Base-by-base conservation (phyloP, 2,329 filamentous ascomycete genomes). In the Colletotrichum spinosum region DNA sequence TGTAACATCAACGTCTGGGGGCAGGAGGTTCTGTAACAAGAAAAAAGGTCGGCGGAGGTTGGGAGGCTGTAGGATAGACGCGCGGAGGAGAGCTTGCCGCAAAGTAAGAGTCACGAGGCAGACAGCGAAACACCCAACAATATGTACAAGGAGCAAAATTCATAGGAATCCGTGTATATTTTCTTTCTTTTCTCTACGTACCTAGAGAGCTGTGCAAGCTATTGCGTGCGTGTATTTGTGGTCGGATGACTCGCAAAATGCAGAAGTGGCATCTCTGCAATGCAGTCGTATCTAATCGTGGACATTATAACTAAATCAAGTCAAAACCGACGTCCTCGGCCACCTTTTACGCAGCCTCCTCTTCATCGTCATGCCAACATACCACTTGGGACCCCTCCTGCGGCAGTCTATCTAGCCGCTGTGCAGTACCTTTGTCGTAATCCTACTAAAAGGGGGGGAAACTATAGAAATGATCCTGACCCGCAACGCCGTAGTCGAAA, bases 61-160 rank as follows among this genome's bases (percentile, higher is more conserved):
- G 53, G 41, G 53, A 1, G 42, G 34, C 17, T 65, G 62, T 62
- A 62, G 45, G 62, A 66, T 66, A 66, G 59, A 56, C 15, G 50
- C 35, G 15, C 4, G 48, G 50, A n/a, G 33, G 56, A 53, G 15
- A 33, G 34, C 39, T 3, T 13, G 37, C 1, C 49, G 45, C 17
- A 56, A 45, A 38, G 49, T 42, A 13, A 38, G 41, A 44, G 11
- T n/a, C 33, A 15, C 46, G 46, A 52, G 7, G 54, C 34, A 35
- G 11, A 39, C 53, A 57, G 46, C 17, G 15, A 38, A 51, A 53
- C 54, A 57, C 41, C 48, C 58, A 38, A 44, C 35, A 25, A 63
- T 57, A 41, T 66, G 53, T 66, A 66, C 53, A 63, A 57, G 44
- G 63, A 66, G 41, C 39, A 44, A 25, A 44, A 54, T 8, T 11